Evolutionary conservation across 2,329 filamentous ascomycete species (phyloP).

Genomic region (Sordariomycetes sp.): DNA sequence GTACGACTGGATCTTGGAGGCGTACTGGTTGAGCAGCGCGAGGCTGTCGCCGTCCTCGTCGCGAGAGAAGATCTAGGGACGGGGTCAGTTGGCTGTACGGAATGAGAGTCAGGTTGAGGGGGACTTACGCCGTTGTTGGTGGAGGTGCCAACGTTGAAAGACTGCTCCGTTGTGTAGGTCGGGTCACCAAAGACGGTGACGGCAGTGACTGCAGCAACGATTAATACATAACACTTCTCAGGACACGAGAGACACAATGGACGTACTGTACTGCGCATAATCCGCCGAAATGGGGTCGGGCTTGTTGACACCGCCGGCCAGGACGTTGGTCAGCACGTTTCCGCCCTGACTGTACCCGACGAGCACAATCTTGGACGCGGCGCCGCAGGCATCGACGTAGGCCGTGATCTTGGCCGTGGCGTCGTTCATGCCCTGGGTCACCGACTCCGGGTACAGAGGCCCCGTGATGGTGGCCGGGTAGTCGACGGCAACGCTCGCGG

Average conservation of each 20-base stretch:
- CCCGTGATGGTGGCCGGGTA: conserved; percentile 25
- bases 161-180: conserved; percentile 22
- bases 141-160: conserved; percentile 26
- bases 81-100: neutral
- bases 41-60: conserved; percentile 13
- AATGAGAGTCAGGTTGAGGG: neutral
- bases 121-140: conserved; percentile 25
- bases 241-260: neutral
- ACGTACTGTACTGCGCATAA: conserved; percentile 6
- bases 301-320: conserved; percentile 22
- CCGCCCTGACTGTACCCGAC: conserved; percentile 19
- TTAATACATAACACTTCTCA: neutral
- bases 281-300: conserved; percentile 5
- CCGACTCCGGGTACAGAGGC: conserved; percentile 21
- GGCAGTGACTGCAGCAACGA: conserved; percentile 23
- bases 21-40: conserved; percentile 22
- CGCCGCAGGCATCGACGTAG: conserved; percentile 30
- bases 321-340: conserved; percentile 23
- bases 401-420: conserved; percentile 18
- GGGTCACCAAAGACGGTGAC: conserved; percentile 31
- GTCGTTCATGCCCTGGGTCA: conserved; percentile 18
- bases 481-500: conserved; percentile 20
- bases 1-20: conserved; percentile 25
- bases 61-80: conserved; percentile 23
- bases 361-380: conserved; percentile 5